A percentile compares a stretch with the other conserved stretches of the same genome.
Conservation (phyloP, 1,139 yeast genomes). For the Geotrichum histeridarum region DNA sequence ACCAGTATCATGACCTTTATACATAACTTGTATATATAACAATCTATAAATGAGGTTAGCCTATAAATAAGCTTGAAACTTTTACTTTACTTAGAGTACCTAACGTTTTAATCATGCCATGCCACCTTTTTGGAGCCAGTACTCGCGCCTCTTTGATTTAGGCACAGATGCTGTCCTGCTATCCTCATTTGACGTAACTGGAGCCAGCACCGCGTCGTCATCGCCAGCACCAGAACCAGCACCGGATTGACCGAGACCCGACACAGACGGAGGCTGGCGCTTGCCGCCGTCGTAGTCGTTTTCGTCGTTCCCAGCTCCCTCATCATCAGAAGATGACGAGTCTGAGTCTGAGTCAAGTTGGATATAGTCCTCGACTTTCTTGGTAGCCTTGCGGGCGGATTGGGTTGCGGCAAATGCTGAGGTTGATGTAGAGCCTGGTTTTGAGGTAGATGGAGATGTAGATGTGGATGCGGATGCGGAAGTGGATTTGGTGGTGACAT, state of each 20-base stretch:
- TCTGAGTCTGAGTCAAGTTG: background rate
- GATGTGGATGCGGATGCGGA: background rate
- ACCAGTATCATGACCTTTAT: no score
- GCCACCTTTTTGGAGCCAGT: slow-evolving; percentile 13
- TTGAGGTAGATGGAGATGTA: background rate
- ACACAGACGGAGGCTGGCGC: background rate
- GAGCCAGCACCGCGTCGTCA: no score
- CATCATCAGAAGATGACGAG: background rate
- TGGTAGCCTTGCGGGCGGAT: background rate
- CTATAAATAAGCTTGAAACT: no score
- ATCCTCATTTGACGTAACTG: background rate
- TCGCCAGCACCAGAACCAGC: background rate
- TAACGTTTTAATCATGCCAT: background rate
- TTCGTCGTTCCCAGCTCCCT: background rate
- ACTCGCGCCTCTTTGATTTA: slow-evolving; percentile 1
- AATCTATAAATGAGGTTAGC: no score
- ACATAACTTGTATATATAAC: no score
- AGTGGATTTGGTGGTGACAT: background rate
- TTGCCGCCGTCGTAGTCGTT: background rate
- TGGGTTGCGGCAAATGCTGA: no score
- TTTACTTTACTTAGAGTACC: no score
- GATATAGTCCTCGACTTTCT: background rate
- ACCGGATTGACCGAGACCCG: no score
- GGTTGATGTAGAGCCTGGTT: background rate
- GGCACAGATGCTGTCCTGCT: background rate